Evolutionary conservation across 164 flowering plant genomes (phyloP), one percentile per base, ranked within the genome.

Genomic region (Kalanchoe fedtschenkoi): DNA sequence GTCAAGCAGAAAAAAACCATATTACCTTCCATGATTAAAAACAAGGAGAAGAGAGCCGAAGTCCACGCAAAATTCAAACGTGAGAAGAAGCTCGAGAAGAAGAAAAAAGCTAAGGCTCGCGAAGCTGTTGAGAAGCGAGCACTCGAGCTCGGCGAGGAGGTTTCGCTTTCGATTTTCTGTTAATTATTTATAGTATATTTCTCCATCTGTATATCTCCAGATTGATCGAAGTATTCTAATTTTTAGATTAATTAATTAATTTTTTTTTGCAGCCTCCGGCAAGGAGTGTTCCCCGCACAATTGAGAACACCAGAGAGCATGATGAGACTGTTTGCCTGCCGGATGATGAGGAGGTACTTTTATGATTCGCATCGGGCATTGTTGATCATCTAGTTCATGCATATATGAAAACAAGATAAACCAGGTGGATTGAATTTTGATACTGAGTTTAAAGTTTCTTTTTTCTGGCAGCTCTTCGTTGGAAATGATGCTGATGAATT

Each of bases 261-360:
- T n/a, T n/a, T n/a, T 5, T 1, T 56, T 28, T 75, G 72, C 72
- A 89, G n/a, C n/a, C n/a, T n/a, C n/a, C n/a, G n/a, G n/a, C 80
- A 28, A 83, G 42, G 77, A 65, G 62, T 65, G 62, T 74, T 4
- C 97, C 96, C 58, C 84, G 80, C 7, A 91, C 97, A 0, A 86
- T 91, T 41, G 97, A 91, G 78, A 91, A 91, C 68, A 84, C 96
- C 0, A 83, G 96, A 66, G 97, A 88, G 67, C 0, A 65, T 4
- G 96, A 91, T 72, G 97, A 91, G 74, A 91, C 97, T 17, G 77
- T 88, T 28, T 88, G 95, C 68, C 77, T 53, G 69, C 91, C 91
- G 14, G 95, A 91, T 56, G 97, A 91, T 56, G 95, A 91, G 61
- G 96, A 91, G 88, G 96, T 88, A 11, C n/a, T n/a, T n/a, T n/a